Evolutionary conservation across 495 filamentous ascomycete genomes (phyloP), one percentile per base, ranked within the genome.

Genomic region (Aspergillus carlsbadensis): DNA sequence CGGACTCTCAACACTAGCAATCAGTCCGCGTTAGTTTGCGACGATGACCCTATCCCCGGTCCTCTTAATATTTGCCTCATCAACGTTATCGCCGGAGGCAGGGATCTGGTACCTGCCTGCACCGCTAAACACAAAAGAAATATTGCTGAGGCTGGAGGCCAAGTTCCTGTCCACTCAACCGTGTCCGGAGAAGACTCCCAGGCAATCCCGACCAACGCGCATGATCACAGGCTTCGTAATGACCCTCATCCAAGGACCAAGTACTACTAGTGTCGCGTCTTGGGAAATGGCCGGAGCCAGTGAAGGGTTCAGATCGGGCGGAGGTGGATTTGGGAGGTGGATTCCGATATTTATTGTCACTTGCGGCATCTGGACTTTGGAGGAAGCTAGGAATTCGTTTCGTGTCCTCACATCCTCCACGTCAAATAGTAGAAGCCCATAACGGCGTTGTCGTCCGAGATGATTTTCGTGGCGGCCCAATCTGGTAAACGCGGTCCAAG

Each of bases 401-500:
- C 48, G 58, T 44, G 43, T 43, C 48, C 47, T 43, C 39, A 29
- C 26, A 48, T 53, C 42, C 52, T 45, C 48, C 57, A 60, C 52
- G 52, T 52, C 58, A 41, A 56, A 60, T 52, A 17, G n/a, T n/a
- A 40, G 37, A 51, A 52, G n/a, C 40, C 26, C 34, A 40, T 31
- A 41, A 20, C 36, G 35, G 34, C 35, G 26, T 20, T 15, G 34
- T 55, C 37, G 3, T 56, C 53, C 47, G 56, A 51, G 31, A 49
- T 34, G 50, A 52, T 42, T 57, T n/a, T 64, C 58, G 54, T 56
- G 56, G 26, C 37, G 39, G 58, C 62, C 58, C 18, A 61, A 65
- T 49, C 18, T 36, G 58, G 58, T 45, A 61, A 65, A 56, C 40
- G 50, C 62, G 46, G 56, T 59, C 58, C 55, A 47, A 59, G 54